These are phyloP conservation scores for Symbiodinium pilosum DNA, from an alignment of 73 alveolate genomes.

Conservation along the genomic window DNA sequence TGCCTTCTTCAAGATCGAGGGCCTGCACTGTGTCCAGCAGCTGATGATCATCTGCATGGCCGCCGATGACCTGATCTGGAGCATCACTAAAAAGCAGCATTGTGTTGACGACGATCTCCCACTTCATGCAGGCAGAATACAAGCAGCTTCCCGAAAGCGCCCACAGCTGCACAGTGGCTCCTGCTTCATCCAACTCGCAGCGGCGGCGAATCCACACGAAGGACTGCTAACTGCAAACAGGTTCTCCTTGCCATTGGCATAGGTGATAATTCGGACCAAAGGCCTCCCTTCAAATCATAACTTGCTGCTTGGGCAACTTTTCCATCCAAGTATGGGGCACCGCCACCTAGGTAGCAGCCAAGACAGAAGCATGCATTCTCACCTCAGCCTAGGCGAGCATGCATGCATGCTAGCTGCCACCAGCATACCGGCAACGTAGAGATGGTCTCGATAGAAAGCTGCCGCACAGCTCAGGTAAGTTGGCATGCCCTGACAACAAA, in stretches of 20 bases:
- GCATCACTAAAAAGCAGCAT: too few relatives aligned
- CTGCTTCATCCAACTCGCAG: not conserved
- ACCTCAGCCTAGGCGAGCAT: not conserved
- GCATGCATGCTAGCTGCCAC: not conserved
- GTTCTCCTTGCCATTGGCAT: conserved; percentile 29
- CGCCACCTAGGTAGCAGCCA: conserved; percentile 1
- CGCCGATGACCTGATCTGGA: not conserved
- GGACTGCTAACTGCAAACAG: not conserved
- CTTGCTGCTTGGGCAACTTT: conserved; percentile 12
- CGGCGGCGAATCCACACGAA: too few relatives aligned
- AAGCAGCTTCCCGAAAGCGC: not conserved
- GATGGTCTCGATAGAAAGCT: conserved; percentile 27
- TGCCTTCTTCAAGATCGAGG: not conserved
- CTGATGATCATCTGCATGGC: not conserved
- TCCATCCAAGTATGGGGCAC: conserved; percentile 22
- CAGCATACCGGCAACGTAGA: conserved; percentile 17
- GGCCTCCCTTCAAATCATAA: not conserved
- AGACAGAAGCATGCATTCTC: too few relatives aligned
- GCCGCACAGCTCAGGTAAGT: conserved; percentile 48
- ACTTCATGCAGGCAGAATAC: not conserved
- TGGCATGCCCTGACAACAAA: conserved; percentile 72
- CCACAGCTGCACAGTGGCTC: conserved; percentile 82
- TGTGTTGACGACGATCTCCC: too few relatives aligned
- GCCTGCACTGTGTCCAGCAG: not conserved
- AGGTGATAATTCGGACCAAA: conserved; percentile 30